phyloP scores from a whole-genome alignment of 805 yeast species.

The Trichomonascus vanleenenianus region DNA sequence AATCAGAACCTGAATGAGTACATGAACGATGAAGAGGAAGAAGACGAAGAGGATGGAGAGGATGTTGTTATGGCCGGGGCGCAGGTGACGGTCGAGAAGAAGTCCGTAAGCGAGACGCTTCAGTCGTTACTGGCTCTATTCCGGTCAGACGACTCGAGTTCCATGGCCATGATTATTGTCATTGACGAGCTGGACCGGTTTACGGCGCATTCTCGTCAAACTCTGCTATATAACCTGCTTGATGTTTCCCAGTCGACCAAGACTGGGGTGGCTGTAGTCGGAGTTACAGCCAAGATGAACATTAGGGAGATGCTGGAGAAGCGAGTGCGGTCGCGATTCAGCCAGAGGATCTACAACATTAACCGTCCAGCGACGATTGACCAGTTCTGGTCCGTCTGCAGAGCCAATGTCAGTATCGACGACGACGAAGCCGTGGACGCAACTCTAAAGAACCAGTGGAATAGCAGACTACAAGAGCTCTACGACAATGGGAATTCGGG shows the following conservation, averaged over 20 bases:
- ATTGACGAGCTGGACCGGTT: constrained; percentile 83
- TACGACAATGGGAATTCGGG: constrained; percentile 17
- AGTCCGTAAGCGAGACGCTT: constrained; percentile 24
- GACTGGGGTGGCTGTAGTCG: constrained; percentile 73
- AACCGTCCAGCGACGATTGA: constrained; percentile 42
- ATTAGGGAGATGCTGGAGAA: constrained; percentile 80
- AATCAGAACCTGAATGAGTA: constrained; percentile 13
- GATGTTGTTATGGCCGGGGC: constrained; percentile 4
- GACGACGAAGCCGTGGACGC: constrained; percentile 16
- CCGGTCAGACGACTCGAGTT: constrained; percentile 10
- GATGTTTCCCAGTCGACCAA: constrained; percentile 71
- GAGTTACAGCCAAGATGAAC: constrained; percentile 67
- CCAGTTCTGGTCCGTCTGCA: constrained; percentile 44
- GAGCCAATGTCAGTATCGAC: constrained; percentile 32
- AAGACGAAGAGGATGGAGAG: constrained; percentile 21
- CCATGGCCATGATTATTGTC: constrained; percentile 61
- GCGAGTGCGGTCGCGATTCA: constrained; percentile 82
- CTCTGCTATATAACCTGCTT: constrained; percentile 77
- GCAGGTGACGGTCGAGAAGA: constrained; percentile 20
- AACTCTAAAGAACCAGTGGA: constrained; percentile 16
- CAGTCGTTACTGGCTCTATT: constrained; percentile 22
- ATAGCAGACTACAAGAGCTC: constrained; percentile 13
- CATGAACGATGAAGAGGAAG: constrained; percentile 17
- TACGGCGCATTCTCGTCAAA: constrained; percentile 66
- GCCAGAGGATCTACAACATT: constrained; percentile 64